Conservation (phyloP, 2,329 filamentous ascomycete species). For the Penicillium fuscoglaucum region DNA sequence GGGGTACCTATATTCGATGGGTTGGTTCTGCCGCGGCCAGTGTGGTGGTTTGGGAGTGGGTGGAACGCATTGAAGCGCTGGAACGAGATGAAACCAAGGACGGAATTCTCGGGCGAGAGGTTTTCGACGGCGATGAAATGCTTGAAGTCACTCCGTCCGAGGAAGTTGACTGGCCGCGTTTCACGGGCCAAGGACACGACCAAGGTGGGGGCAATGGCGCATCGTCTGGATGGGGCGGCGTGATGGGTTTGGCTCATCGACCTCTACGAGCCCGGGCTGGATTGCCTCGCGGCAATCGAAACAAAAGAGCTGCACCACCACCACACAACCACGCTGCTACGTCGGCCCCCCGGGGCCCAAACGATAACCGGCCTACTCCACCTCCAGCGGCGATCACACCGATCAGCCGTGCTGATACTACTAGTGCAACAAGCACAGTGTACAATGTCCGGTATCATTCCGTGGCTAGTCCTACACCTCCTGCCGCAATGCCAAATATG, state of each 20-base stretch:
- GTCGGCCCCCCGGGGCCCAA: conserved; percentile 14
- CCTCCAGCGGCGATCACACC: conserved; percentile 55
- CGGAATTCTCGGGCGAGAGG: conserved; percentile 83
- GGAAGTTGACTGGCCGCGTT: conserved; percentile 52
- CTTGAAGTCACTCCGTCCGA: conserved; percentile 66
- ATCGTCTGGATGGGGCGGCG: conserved; percentile 42
- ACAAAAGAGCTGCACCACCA: conserved; percentile 12
- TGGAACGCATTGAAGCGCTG: conserved; percentile 87
- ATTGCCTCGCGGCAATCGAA: conserved; percentile 27
- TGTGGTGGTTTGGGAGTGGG: conserved; percentile 98
- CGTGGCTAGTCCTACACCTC: conserved; percentile 50
- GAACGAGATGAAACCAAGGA: conserved; percentile 94
- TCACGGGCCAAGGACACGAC: conserved; percentile 39
- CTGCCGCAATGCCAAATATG: conserved; percentile 38
- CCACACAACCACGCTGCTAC: conserved; percentile 18
- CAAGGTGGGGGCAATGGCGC: conserved; percentile 38
- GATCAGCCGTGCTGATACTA: conserved; percentile 61
- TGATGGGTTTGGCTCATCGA: conserved; percentile 39
- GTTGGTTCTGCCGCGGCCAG: conserved; percentile 92
- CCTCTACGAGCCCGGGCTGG: conserved; percentile 39
- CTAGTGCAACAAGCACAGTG: conserved; percentile 63
- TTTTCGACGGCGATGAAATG: conserved; percentile 94
- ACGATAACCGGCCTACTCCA: conserved; percentile 38
- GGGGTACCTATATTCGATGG: conserved; percentile 95
- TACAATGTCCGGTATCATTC: conserved; percentile 65